Evolutionary conservation across 2,329 filamentous ascomycete genomes (phyloP).

Genomic region (Colletotrichum higginsianum): DNA sequence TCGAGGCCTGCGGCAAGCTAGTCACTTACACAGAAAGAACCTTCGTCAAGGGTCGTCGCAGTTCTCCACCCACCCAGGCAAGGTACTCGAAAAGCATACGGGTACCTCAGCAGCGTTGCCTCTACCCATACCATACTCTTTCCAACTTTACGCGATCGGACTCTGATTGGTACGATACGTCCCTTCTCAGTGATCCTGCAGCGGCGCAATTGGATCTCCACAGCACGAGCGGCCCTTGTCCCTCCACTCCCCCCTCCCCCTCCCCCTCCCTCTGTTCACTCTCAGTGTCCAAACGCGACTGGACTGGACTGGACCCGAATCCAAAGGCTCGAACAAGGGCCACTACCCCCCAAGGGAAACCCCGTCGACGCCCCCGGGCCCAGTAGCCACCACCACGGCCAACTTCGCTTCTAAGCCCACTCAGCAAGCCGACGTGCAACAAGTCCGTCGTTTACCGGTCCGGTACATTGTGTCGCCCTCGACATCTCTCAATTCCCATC

Average conservation of each 20-base stretch:
- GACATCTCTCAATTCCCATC: constrained; percentile 15
- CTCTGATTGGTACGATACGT: constrained; percentile 53
- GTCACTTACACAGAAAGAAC: constrained; percentile 35
- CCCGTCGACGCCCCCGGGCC: constrained; percentile 34
- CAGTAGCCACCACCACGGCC: constrained; percentile 15
- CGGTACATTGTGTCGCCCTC: constrained; percentile 28
- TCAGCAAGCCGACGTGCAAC: constrained; percentile 4
- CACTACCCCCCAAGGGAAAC: constrained; percentile 26
- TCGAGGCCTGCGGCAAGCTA: constrained; percentile 20
- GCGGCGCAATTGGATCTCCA: constrained; percentile 40
- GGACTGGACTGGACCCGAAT: constrained; percentile 22
- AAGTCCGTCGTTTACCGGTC: constrained; percentile 1
- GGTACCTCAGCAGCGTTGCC: constrained; percentile 32
- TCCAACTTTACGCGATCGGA: constrained; percentile 49
- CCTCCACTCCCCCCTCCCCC: constrained; percentile 20
- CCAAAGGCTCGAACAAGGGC: constrained; percentile 35
- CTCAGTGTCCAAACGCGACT: constrained; percentile 40
- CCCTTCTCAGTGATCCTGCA: constrained; percentile 38
- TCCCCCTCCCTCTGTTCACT: constrained; percentile 23
- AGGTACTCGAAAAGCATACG: constrained; percentile 30
- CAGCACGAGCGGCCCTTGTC: constrained; percentile 32
- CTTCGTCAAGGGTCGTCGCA: constrained; percentile 29
- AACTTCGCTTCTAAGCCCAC: constrained; percentile 6
- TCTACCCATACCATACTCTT: constrained; percentile 32
- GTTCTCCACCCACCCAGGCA: constrained; percentile 26